A percentile compares a stretch with the other conserved stretches of the same genome.
phyloP scores from a whole-genome alignment of 805 yeast species.

The Kuraishia borneana region DNA sequence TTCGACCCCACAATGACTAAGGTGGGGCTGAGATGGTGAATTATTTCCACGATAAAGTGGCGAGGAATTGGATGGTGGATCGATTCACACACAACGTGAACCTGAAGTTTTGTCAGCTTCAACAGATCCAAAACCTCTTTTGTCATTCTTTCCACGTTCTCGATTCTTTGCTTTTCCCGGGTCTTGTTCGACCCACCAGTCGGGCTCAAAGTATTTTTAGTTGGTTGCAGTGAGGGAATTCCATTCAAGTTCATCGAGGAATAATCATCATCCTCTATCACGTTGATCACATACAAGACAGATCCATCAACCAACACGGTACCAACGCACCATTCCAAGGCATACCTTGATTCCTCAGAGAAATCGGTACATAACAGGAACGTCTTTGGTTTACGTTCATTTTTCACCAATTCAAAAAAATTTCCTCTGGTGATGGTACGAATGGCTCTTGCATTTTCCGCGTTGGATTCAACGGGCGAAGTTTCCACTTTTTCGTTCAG shows the following conservation, averaged over 20 bases:
- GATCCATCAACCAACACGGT: slow-evolving; percentile 76
- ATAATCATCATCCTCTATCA: slow-evolving; percentile 32
- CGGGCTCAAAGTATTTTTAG: neutral
- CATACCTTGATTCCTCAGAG: slow-evolving; percentile 72
- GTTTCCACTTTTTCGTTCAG: slow-evolving; percentile 41
- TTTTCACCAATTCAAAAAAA: slow-evolving; percentile 34
- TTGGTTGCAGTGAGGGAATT: slow-evolving; percentile 10
- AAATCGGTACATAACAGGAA: slow-evolving; percentile 74
- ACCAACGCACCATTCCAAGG: slow-evolving; percentile 84
- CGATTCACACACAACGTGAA: slow-evolving; percentile 63
- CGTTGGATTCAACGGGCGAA: slow-evolving; percentile 44
- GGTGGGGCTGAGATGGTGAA: slow-evolving; percentile 62
- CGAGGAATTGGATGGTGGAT: slow-evolving; percentile 69
- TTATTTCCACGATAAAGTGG: slow-evolving; percentile 57
- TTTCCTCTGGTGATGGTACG: slow-evolving; percentile 63
- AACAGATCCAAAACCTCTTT: slow-evolving; percentile 30
- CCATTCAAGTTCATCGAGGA: slow-evolving; percentile 24
- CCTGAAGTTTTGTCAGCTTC: slow-evolving; percentile 57
- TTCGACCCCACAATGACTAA: slow-evolving; percentile 68
- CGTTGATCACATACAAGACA: slow-evolving; percentile 62
- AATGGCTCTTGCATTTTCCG: slow-evolving; percentile 44
- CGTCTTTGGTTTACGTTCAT: slow-evolving; percentile 29
- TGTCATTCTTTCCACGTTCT: slow-evolving; percentile 32
- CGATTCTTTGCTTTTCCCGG: slow-evolving; percentile 26
- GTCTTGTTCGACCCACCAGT: slow-evolving; percentile 6